These are phyloP conservation scores for Rhizophora mangle DNA, from an alignment of 345 rosid species.

Conservation along the genomic window DNA sequence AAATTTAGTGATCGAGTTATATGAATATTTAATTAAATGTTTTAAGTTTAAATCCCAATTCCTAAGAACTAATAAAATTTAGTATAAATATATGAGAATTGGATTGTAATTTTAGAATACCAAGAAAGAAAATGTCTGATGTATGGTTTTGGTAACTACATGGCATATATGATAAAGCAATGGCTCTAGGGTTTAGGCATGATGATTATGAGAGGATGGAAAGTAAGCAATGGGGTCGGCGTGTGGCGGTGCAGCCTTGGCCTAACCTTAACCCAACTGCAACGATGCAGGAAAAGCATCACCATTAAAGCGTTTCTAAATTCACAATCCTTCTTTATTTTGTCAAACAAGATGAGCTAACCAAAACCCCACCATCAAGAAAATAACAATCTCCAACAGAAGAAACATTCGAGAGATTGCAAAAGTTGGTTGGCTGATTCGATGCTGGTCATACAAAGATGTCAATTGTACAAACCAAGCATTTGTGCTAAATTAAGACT, in stretches of 20 bases:
- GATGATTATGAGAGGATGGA: constrained; percentile 6
- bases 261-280: constrained; percentile 7
- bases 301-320: neutral
- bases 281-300: neutral
- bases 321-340: constrained; percentile 3
- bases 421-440: neutral
- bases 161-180: neutral
- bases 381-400: neutral
- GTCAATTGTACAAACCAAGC: too few relatives aligned
- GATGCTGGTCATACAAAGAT: too few relatives aligned
- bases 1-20: too few relatives aligned
- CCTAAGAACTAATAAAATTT: too few relatives aligned
- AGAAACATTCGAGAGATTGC: neutral
- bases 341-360: constrained; percentile 6
- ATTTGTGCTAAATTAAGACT: too few relatives aligned
- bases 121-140: too few relatives aligned
- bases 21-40: too few relatives aligned
- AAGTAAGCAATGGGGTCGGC: constrained; percentile 15
- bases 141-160: neutral
- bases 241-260: constrained; percentile 27
- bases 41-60: too few relatives aligned
- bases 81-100: too few relatives aligned
- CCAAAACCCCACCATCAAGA: neutral
- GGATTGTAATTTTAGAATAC: too few relatives aligned
- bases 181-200: neutral